These are phyloP conservation scores for Penicillium sp. DNA, from an alignment of 2,329 filamentous ascomycete species.

Conservation along the genomic window DNA sequence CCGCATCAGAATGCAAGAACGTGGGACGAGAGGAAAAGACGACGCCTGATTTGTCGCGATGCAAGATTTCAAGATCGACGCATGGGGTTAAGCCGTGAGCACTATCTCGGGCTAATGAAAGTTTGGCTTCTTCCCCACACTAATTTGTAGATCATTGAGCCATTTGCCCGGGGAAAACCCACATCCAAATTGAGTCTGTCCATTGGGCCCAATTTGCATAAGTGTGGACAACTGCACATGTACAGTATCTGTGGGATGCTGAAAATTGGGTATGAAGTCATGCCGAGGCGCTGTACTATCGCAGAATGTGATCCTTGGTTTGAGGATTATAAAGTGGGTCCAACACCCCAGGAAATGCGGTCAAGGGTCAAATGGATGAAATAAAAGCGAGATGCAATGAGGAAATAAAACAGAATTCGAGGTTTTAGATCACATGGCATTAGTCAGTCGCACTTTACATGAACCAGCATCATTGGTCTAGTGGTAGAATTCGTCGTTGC, in stretches of 20 bases:
- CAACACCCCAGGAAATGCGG: too few species aligned
- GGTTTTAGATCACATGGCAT: too few species aligned
- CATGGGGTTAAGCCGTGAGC: neutral
- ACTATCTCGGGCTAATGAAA: conserved; percentile 7
- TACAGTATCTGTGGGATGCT: neutral
- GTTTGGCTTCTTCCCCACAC: neutral
- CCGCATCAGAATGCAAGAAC: neutral
- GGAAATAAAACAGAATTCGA: too few species aligned
- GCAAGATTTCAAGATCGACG: neutral
- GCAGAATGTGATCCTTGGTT: neutral
- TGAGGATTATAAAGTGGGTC: neutral
- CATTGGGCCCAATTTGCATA: neutral
- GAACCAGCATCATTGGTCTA: conserved; percentile 45
- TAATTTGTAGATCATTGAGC: neutral
- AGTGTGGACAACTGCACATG: neutral
- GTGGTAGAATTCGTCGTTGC: conserved; percentile 48
- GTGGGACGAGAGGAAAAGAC: neutral
- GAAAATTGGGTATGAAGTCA: neutral
- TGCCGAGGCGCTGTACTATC: neutral
- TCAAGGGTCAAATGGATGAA: too few species aligned
- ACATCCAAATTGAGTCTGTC: neutral
- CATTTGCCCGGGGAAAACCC: neutral
- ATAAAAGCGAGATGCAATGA: too few species aligned
- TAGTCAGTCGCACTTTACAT: neutral
- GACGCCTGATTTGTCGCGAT: neutral